Conservation (phyloP, 306 rosid species). For the Malus fusca region DNA sequence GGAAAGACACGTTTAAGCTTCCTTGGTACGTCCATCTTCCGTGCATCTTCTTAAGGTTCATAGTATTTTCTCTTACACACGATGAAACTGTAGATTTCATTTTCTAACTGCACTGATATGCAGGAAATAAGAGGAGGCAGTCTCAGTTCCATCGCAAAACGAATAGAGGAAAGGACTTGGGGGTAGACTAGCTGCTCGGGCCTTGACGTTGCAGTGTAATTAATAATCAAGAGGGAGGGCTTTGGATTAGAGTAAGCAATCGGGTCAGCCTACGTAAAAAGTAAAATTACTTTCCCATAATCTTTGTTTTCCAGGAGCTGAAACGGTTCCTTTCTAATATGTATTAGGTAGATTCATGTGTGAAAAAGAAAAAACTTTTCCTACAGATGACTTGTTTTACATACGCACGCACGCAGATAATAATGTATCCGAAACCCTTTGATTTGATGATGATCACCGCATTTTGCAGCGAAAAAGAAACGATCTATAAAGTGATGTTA, state of each 20-base stretch:
- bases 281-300: slow-evolving; percentile 20
- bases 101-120: not conserved
- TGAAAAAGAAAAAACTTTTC: not conserved
- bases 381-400: slow-evolving; percentile 13
- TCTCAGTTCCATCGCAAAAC: not conserved
- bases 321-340: slow-evolving; percentile 19
- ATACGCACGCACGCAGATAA: not conserved
- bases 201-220: not conserved
- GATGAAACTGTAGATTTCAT: not conserved
- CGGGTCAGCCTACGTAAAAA: slow-evolving; percentile 11
- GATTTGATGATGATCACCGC: not conserved
- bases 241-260: slow-evolving; percentile 5
- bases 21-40: slow-evolving; percentile 67
- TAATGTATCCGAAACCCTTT: not conserved
- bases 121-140: slow-evolving; percentile 21
- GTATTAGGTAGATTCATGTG: slow-evolving; percentile 16
- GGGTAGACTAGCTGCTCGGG: slow-evolving; percentile 13
- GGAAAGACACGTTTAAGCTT: slow-evolving; percentile 97
- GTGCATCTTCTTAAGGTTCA: not conserved
- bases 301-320: slow-evolving; percentile 21
- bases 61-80: not conserved
- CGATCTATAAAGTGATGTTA: not conserved
- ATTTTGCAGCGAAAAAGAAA: not conserved
- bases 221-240: not conserved
- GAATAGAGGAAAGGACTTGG: not conserved